These are phyloP conservation scores for Arthroderma uncinatum DNA, from an alignment of 2,329 filamentous ascomycete genomes.

Conservation along the genomic window DNA sequence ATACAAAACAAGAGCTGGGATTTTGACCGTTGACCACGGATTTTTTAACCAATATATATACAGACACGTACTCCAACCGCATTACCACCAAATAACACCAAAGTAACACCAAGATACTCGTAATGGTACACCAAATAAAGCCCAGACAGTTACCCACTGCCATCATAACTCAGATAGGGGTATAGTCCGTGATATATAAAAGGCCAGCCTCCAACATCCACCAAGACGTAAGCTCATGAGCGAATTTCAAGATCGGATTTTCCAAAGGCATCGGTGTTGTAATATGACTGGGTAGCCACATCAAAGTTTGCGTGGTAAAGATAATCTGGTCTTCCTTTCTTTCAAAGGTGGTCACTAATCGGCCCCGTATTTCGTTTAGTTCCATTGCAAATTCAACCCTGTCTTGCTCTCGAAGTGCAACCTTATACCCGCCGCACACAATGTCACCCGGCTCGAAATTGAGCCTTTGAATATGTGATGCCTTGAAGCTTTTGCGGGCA, in stretches of 20 bases:
- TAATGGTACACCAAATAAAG: no score
- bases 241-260: constrained; percentile 19
- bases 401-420: constrained; percentile 17
- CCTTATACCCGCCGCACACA: constrained; percentile 25
- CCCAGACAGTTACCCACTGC: no score
- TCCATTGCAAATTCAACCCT: constrained; percentile 26
- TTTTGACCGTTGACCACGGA: no score
- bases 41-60: not conserved
- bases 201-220: constrained; percentile 21
- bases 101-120: no score
- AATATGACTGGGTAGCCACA: not conserved
- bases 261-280: constrained; percentile 18
- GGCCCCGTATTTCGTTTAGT: constrained; percentile 1
- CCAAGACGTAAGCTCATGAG: constrained; percentile 28
- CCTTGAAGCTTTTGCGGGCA: constrained; percentile 19
- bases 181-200: constrained; percentile 1
- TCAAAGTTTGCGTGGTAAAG: constrained; percentile 2
- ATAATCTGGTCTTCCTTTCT: not conserved
- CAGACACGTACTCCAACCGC: not conserved
- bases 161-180: not conserved
- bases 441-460: constrained; percentile 24
- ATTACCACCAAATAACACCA: not conserved
- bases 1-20: no score
- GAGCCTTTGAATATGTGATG: constrained; percentile 19
- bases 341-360: not conserved